Conservation (phyloP, 371 early-diverging fungal genomes). For the Rhizomucor pusillus region DNA sequence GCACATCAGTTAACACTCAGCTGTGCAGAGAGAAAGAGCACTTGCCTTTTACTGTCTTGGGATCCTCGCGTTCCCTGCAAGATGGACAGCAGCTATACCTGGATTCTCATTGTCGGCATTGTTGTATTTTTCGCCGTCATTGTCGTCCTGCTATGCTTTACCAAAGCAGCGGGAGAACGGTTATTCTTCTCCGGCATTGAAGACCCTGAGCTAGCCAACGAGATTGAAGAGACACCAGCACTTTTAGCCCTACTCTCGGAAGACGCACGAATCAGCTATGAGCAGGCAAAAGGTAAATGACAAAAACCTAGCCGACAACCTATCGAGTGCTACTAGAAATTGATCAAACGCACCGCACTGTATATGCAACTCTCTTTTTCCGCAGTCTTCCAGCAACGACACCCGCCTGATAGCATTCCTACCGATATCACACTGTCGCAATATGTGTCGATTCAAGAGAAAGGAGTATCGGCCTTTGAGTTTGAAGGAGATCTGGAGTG, state of each 20-base stretch:
- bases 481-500: constrained; percentile 70
- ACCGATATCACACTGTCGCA: constrained; percentile 70
- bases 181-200: constrained; percentile 30
- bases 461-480: constrained; percentile 84
- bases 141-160: constrained; percentile 42
- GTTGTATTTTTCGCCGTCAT: constrained; percentile 43
- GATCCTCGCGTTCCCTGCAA: constrained; percentile 3
- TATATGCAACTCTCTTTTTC: neutral
- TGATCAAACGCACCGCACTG: neutral
- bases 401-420: constrained; percentile 64
- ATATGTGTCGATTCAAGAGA: constrained; percentile 73
- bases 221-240: constrained; percentile 39
- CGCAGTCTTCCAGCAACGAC: constrained; percentile 45
- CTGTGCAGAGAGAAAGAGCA: neutral
- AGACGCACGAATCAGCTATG: constrained; percentile 49
- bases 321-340: neutral
- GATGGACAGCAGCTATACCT: constrained; percentile 11
- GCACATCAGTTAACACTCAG: no score
- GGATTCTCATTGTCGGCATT: constrained; percentile 38
- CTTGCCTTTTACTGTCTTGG: neutral
- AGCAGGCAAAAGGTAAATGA: constrained; percentile 42
- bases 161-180: constrained; percentile 37
- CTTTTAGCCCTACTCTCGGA: constrained; percentile 36
- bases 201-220: constrained; percentile 28
- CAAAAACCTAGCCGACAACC: no score